Base-by-base conservation (phyloP, 352 stramenopile genomes). In the Blastocystis sp. region DNA sequence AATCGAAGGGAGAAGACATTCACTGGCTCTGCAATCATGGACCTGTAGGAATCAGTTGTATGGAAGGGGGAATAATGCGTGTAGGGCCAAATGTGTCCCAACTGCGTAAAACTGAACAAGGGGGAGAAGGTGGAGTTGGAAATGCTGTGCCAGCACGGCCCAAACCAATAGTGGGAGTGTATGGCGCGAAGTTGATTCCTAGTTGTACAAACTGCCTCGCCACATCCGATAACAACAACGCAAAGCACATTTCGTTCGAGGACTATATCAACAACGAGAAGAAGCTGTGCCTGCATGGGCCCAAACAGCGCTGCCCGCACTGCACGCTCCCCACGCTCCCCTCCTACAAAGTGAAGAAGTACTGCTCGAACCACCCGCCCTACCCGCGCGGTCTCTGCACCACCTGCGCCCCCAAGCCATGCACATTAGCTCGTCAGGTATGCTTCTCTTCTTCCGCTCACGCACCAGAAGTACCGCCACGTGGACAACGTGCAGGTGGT, bases 1-100 rank as follows among this genome's bases (percentile, higher is more conserved):
- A 66, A 41, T 34, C 56, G 21, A 59, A 70, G 10, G 74, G 74
- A 60, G 74, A 84, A 28, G 43, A 3, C 11, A 84, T 84, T 23
- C 74, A 40, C 11, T 84, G 74, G 74, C 34, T 84, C 34, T 84
- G 74, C 61, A 53, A 84, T 5, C 74, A 84, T 28, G 74, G 74
- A 0, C 74, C 74, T 53, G 74, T 84, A 84, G 2, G 59, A 43
- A 23, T 52, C 59, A 52, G 1, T 21, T n/a, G 11, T 9, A 1
- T 43, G 2, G 7, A 14, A 3, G 64, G 3, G 34, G 45, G 76
- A 7, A 14, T 70, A 9, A 62, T 41, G 34, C 11, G 23, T 88
- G 11, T 88, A 88, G 78, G 78, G 78, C 21, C 78, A 88, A 61
- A 88, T 88, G 78, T 88, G 78, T 76, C 78, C 78, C 23, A 88